Conservation (phyloP, 495 filamentous ascomycete species). For the Hyaloscypha bicolor region DNA sequence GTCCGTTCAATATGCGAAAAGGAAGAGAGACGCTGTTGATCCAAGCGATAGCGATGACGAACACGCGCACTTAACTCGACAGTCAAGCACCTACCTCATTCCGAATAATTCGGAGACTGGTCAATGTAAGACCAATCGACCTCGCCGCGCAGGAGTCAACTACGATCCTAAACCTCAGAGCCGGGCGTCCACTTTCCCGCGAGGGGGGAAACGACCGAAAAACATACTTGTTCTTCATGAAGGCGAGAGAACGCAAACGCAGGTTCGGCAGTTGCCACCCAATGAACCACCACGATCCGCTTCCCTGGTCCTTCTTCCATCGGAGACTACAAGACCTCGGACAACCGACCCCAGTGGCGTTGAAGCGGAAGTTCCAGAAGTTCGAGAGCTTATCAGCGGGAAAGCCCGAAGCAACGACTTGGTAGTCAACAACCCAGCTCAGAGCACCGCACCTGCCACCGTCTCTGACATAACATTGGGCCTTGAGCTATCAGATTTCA, state of each 20-base stretch:
- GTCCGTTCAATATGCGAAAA: too few species aligned
- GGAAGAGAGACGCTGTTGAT: too few species aligned
- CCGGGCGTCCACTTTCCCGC: too few species aligned
- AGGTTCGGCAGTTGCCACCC: neutral
- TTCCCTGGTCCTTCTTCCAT: neutral
- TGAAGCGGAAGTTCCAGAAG: neutral
- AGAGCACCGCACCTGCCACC: slow-evolving; percentile 1
- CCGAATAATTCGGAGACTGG: too few species aligned
- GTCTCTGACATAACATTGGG: slow-evolving; percentile 4
- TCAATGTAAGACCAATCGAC: too few species aligned
- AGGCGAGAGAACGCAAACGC: slow-evolving; percentile 2
- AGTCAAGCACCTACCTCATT: too few species aligned
- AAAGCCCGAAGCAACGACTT: slow-evolving; percentile 5
- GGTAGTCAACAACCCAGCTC: slow-evolving; percentile 3
- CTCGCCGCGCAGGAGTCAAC: too few species aligned
- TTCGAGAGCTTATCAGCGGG: neutral
- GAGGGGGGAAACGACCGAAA: too few species aligned
- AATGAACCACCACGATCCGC: neutral
- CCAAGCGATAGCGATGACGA: too few species aligned
- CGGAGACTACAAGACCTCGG: slow-evolving; percentile 1
- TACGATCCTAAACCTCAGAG: too few species aligned
- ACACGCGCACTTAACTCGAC: too few species aligned
- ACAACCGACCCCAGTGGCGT: neutral
- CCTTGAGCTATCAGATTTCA: neutral
- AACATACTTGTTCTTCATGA: too few species aligned